Base-by-base conservation (phyloP, 108 stramenopile species). In the Discostella stelligeroides region DNA sequence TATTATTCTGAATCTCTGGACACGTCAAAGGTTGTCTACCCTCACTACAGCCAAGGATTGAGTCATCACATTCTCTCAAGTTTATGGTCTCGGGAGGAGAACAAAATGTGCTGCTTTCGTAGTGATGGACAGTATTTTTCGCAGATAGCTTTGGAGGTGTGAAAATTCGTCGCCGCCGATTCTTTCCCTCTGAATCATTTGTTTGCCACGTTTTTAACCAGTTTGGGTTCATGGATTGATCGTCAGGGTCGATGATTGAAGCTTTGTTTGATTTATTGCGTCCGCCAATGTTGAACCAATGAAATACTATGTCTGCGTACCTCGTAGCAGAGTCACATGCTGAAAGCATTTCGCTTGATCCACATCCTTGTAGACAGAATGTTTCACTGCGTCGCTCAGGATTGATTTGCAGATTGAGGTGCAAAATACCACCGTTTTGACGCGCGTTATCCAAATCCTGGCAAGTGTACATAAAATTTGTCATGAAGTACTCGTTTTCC, bases 391-490 rank as follows among this genome's bases (percentile, higher is more conserved):
- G 47, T 37, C 30, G 40, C 29, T 53, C 59, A 21, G 69, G 59
- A 57, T 70, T 70, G 11, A 78, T 78, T 18, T 78, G 69, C 5
- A 78, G 25, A 43, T 70, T 77, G 41, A 70, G 68, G 34, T 64
- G 47, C n/a, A 25, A 14, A 1, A 50, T 20, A 21, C 41, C 66
- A 17, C 49, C 59, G 4, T 65, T 27, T n/a, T 47, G 25, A 28
- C 50, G 21, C 8, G 24, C 34, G 37, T 50, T 61, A 12, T 25
- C 34, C 7, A 56, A 27, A 43, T 68, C 61, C 20, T 59, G 53
- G 9, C 29, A 46, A 5, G 76, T 70, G 48, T 77, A 77, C 23
- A 77, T 65, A 46, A 59, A 70, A 51, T 77, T 77, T 14, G 63
- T 37, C n/a, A 77, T 34, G 24, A 70, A 77, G 18, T 60, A 29